phyloP scores from a whole-genome alignment of 768 basidiomycete species.

The Pleurotus cornucopiae region DNA sequence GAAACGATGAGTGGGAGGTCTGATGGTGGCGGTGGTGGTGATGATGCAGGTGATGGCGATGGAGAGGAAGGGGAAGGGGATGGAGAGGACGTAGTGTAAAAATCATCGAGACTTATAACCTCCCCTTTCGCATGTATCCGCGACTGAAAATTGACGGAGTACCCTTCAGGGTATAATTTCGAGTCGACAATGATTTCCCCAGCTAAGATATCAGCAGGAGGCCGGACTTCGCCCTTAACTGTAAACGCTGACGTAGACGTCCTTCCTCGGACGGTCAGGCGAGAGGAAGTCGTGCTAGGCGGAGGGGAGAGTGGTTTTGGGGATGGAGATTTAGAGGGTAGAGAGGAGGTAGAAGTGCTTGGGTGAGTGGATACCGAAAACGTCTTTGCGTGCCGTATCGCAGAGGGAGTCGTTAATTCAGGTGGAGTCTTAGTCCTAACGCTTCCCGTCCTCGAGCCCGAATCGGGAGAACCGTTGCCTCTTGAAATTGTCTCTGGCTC shows the following conservation, averaged over 20 bases:
- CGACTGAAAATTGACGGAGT: conserved; percentile 47
- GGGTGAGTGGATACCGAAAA: background rate
- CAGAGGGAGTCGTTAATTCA: conserved; percentile 6
- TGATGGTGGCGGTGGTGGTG: background rate
- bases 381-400: background rate
- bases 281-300: background rate
- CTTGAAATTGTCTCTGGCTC: conserved; percentile 15
- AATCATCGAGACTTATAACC: conserved; percentile 2
- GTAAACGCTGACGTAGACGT: conserved; percentile 59
- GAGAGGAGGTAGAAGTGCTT: background rate
- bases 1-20: conserved; percentile 53
- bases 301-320: background rate
- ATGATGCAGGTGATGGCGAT: background rate
- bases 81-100: conserved; percentile 13
- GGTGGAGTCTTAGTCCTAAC: conserved; percentile 2
- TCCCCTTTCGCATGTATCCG: conserved; percentile 25
- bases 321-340: background rate
- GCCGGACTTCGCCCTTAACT: conserved; percentile 54
- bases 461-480: conserved; percentile 2
- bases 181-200: conserved; percentile 80
- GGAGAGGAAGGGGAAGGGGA: background rate
- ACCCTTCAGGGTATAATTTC: conserved; percentile 76
- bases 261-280: conserved; percentile 24
- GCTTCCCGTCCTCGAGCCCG: conserved; percentile 15
- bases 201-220: conserved; percentile 67